Evolutionary conservation across 2,329 filamentous ascomycete species (phyloP).

Genomic region (Colletotrichum viniferum): DNA sequence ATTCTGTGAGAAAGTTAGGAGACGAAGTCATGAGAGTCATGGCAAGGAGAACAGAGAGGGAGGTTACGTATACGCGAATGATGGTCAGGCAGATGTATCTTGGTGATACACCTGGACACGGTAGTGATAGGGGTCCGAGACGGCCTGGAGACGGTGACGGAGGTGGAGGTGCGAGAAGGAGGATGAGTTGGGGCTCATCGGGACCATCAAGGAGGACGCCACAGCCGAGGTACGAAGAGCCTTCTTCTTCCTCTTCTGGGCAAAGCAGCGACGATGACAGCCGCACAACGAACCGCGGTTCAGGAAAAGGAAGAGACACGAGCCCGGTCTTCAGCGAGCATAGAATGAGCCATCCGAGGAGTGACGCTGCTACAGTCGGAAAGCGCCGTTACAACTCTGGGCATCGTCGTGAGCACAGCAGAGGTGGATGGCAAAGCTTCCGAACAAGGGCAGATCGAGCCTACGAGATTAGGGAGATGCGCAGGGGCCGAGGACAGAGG

Average conservation of each 20-base stretch:
- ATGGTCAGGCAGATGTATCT: slow-evolving; percentile 13
- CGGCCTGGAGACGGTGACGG: slow-evolving; percentile 1
- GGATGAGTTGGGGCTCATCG: neutral
- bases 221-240: neutral
- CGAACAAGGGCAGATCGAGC: neutral
- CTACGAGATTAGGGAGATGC: neutral
- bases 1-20: slow-evolving; percentile 7
- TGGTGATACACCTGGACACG: neutral
- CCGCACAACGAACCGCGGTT: neutral
- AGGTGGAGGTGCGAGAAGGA: neutral
- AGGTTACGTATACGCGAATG: slow-evolving; percentile 12
- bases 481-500: neutral
- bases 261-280: neutral
- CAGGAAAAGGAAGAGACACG: neutral
- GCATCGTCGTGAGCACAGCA: neutral
- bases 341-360: neutral
- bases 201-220: neutral
- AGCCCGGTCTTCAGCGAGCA: neutral
- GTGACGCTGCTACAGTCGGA: slow-evolving; percentile 1
- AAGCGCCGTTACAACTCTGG: neutral
- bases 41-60: slow-evolving; percentile 15
- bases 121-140: neutral
- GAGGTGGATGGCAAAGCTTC: neutral
- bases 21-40: slow-evolving; percentile 18
- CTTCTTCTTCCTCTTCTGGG: neutral